Conservation (phyloP, 495 filamentous ascomycete species). For the Penicillium ucsense region DNA sequence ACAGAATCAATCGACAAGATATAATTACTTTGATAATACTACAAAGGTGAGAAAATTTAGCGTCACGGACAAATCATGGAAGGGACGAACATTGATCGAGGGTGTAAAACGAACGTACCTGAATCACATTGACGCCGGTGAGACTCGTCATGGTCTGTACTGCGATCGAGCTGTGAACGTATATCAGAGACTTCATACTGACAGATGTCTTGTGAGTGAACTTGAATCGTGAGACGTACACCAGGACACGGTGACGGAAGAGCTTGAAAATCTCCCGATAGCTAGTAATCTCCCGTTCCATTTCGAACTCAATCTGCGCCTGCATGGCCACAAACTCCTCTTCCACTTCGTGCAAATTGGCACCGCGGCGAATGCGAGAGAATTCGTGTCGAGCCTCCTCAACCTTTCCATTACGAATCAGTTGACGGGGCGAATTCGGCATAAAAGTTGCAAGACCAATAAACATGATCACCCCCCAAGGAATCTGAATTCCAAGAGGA, state of each 20-base stretch:
- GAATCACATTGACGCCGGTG: slow-evolving; percentile 49
- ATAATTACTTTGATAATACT: slow-evolving; percentile 45
- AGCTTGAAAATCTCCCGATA: slow-evolving; percentile 43
- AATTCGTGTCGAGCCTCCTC: slow-evolving; percentile 43
- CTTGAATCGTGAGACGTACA: slow-evolving; percentile 19
- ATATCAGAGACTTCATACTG: not conserved
- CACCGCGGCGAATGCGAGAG: slow-evolving; percentile 37
- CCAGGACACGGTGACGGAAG: slow-evolving; percentile 41
- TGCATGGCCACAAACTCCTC: slow-evolving; percentile 48
- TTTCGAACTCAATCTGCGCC: slow-evolving; percentile 52
- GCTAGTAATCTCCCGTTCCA: slow-evolving; percentile 44
- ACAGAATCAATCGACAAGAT: too few species aligned
- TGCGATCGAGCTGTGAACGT: slow-evolving; percentile 33
- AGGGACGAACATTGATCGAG: too few species aligned
- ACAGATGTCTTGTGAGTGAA: not conserved
- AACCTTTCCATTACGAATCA: slow-evolving; percentile 43
- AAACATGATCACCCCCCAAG: slow-evolving; percentile 51
- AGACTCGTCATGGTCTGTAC: slow-evolving; percentile 51
- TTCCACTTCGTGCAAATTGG: slow-evolving; percentile 36
- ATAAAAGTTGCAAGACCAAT: slow-evolving; percentile 46
- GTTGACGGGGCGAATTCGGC: slow-evolving; percentile 48
- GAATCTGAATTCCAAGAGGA: slow-evolving; percentile 48
- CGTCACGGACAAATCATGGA: too few species aligned
- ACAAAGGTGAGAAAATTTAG: not conserved
- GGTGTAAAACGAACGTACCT: slow-evolving; percentile 18